Evolutionary conservation across 768 basidiomycete genomes (phyloP), one percentile per base, ranked within the genome.

Genomic region (Rhizopogon salebrosus): DNA sequence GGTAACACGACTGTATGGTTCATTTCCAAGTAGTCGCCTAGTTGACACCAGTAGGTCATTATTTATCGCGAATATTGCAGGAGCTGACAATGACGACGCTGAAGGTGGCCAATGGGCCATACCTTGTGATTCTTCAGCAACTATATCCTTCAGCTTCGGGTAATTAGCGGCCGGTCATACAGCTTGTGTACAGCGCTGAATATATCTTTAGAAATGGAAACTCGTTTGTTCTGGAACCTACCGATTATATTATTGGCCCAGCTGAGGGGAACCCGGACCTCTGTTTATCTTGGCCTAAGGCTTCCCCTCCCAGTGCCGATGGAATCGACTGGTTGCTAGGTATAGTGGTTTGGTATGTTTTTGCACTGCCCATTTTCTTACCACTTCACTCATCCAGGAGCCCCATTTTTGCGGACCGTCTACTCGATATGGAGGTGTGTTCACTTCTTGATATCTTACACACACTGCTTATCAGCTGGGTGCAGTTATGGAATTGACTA

Each of bases 321-420:
- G 89, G 87, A 13, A 77, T 92, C 49, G 89, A 92, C 60, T 92
- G 89, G 89, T 87, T 90, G 65, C 73, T 92, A 45, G 88, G 87
- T 85, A 57, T 24, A 67, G 6, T 16, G 10, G 3, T 9, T 14
- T 11, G 27, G 1, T 2, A 41, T 13, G 34, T 10, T 16, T 22
- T 8, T 10, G 4, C 8, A 7, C 4, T 20, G 29, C 20, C 10
- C 13, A 20, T 16, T 16, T 18, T 5, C n/a, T 38, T 20, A 34
- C 11, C 4, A 8, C 1, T 40, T 50, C 22, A 41, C 26, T 37
- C 38, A 43, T 55, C 4, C 51, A 85, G 85, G 86, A 20, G 65
- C 78, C 1, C 75, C 84, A 0, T 91, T 91, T 64, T 61, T 92
- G 51, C 76, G 83, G 31, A 87, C 86, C 2, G 87, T 91, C 0